These are phyloP conservation scores for Bruguiera hainesii DNA, from an alignment of 441 rosid species.

Conservation along the genomic window DNA sequence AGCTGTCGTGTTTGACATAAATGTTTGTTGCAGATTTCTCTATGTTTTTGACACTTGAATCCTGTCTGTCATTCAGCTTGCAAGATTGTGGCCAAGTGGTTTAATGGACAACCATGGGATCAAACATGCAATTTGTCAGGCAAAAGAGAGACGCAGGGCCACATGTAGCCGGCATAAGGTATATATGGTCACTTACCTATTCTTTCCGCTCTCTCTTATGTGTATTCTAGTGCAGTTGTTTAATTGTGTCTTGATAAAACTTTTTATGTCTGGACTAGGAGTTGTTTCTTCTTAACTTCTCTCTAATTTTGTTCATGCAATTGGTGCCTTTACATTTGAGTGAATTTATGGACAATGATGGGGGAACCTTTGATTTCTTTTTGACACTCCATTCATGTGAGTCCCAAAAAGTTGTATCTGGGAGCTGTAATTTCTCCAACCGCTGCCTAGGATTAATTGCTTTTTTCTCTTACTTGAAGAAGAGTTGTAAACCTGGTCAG, in stretches of 20 bases:
- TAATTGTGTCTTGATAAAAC: neutral
- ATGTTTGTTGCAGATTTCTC: neutral
- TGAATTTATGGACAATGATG: neutral
- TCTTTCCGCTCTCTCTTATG: neutral
- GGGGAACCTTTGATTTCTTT: neutral
- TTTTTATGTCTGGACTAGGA: neutral
- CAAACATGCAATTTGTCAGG: conserved; percentile 64
- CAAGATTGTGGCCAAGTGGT: conserved; percentile 68
- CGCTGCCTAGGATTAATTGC: no score
- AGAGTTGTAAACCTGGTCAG: no score
- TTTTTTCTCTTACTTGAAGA: no score
- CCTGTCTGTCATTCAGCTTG: conserved; percentile 40
- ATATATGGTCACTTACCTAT: conserved; percentile 1
- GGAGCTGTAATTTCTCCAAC: neutral
- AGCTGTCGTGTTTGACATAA: no score
- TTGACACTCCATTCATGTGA: neutral
- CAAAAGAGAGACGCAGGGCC: conserved; percentile 64
- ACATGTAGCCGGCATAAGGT: conserved; percentile 46
- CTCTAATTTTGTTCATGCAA: neutral
- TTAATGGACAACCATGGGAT: conserved; percentile 70
- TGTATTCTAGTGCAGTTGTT: neutral
- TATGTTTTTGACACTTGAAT: conserved; percentile 1
- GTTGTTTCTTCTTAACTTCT: no score
- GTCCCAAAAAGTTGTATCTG: neutral
- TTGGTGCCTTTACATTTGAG: neutral